These are phyloP conservation scores for Stagonosporopsis tanaceti DNA, from an alignment of 2,329 filamentous ascomycete genomes.

Conservation along the genomic window DNA sequence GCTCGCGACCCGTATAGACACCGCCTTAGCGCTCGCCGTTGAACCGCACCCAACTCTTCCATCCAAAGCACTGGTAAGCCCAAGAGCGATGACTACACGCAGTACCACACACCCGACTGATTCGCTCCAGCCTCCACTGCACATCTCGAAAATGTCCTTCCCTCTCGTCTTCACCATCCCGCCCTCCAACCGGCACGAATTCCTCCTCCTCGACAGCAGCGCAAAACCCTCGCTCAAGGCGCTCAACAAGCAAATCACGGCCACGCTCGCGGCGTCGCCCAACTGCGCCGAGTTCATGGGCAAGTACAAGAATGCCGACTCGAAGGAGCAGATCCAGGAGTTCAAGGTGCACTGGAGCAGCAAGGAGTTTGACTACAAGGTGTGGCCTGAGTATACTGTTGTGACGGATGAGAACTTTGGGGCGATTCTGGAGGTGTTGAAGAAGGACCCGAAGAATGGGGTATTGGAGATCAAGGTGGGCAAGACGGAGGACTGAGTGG, in stretches of 20 bases:
- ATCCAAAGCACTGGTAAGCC: too few species aligned
- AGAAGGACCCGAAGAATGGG: slow-evolving; percentile 34
- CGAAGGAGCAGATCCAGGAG: slow-evolving; percentile 38
- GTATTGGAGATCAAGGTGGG: slow-evolving; percentile 46
- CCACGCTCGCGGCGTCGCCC: slow-evolving; percentile 31
- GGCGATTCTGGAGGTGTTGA: slow-evolving; percentile 41
- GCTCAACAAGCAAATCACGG: slow-evolving; percentile 43
- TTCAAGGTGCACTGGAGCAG: slow-evolving; percentile 44
- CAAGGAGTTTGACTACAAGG: slow-evolving; percentile 37
- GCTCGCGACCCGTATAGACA: slow-evolving; percentile 2
- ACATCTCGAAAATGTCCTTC: slow-evolving; percentile 24
- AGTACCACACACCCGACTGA: neutral
- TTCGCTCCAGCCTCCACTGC: neutral
- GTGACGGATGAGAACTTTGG: slow-evolving; percentile 43
- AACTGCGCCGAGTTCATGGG: slow-evolving; percentile 40
- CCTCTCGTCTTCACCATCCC: slow-evolving; percentile 48
- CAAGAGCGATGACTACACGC: too few species aligned
- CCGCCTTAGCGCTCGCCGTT: slow-evolving; percentile 1
- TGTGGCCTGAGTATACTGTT: slow-evolving; percentile 47
- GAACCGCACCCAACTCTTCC: too few species aligned
- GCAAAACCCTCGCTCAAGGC: slow-evolving; percentile 37
- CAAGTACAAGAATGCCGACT: slow-evolving; percentile 40
- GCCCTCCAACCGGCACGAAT: slow-evolving; percentile 44
- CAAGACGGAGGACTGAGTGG: slow-evolving; percentile 28
- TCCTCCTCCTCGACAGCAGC: slow-evolving; percentile 37